Base-by-base conservation (phyloP, 306 rosid species). In the Cucurbita moschata region DNA sequence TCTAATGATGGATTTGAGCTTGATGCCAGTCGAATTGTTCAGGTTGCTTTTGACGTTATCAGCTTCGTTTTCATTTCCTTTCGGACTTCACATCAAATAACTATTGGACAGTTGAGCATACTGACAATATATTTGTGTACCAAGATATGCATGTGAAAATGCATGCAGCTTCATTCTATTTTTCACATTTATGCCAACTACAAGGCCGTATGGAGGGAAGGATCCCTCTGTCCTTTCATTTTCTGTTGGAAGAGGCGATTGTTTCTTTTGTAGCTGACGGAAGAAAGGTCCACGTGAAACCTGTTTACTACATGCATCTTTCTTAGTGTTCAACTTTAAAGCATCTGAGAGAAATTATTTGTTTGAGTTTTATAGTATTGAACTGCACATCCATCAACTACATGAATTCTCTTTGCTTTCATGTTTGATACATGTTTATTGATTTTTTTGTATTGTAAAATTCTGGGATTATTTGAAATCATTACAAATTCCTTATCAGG, bases 21-120 rank as follows among this genome's bases (percentile, higher is more conserved):
- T 51, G 99, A 95, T 68, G 96, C 96, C 6, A 85, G 91, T 81
- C 96, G 86, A 65, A 88, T 95, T 76, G 85, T 91, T 73, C 99
- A 95, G 99, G 99, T 95, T 38, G 60, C 62, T 76, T 53, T 56
- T 74, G 21, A 70, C 26, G 26, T 15, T n/a, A 70, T 30, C 74
- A 49, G 46, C 12, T 72, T 54, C 8, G 13, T 40, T 68, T 56
- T 37, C 38, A 1, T 72, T 54, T 71, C 11, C 50, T 53, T 71
- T 52, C 57, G 1, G 30, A 30, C 7, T 54, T 52, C 13, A 30
- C 38, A 4, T 53, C 37, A 11, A 52, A 53, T 72, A 9, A 54
- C 13, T 55, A 13, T 76, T 6, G 23, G 47, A 62, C 21, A 68
- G 61, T 64, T 62, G 44, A 26, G 19, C 55, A 21, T 19, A 46